Base-by-base conservation (phyloP, 768 basidiomycete species). In the Lactifluus hygrophoroides region DNA sequence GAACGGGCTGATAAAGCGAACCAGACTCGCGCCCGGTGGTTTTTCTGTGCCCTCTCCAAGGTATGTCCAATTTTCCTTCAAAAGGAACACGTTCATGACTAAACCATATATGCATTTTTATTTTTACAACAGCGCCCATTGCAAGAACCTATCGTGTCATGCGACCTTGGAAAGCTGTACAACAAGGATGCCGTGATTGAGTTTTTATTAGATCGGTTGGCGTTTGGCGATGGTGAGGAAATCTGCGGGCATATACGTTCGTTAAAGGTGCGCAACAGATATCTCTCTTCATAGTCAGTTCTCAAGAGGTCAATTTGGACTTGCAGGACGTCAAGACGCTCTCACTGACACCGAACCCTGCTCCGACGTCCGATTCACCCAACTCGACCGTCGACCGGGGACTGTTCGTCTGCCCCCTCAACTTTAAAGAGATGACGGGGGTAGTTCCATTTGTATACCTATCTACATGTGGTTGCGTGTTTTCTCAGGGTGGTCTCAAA, bases 181-280 rank as follows among this genome's bases (percentile, higher is more conserved):
- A 99, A 97, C 73, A 96, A 95, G 68, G 95, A 95, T 65, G 83
- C 94, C 1, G 76, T 99, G 27, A 80, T 99, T 40, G 91, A 96
- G 70, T 95, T 85, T 71, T 77, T 97, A 32, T 73, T 98, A 16
- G 89, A 95, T 70, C 84, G 82, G 65, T 74, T 81, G 3, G 78
- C 84, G 2, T 94, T 93, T 69, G 92, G 94, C 6, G 96, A 98
- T 63, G 94, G 93, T 0, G 86, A 88, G 64, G 80, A 82, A 60
- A 94, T 96, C 66, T 97, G 94, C 68, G 89, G 94, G 2, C 91
- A 98, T 72, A 85, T 98, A 42, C 79, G 88, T 58, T 87, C 87
- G 17, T 69, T 96, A 43, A 97, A 95, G 82, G 94, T 94, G 65
- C 58, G 84, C 71, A 27, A 4, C 14, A 5, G 7, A 13, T 23